A percentile compares a stretch with the other conserved stretches of the same genome.
Evolutionary conservation across 202 grass and related monocot species (phyloP).

Genomic region (Sporobolus alterniflorus): DNA sequence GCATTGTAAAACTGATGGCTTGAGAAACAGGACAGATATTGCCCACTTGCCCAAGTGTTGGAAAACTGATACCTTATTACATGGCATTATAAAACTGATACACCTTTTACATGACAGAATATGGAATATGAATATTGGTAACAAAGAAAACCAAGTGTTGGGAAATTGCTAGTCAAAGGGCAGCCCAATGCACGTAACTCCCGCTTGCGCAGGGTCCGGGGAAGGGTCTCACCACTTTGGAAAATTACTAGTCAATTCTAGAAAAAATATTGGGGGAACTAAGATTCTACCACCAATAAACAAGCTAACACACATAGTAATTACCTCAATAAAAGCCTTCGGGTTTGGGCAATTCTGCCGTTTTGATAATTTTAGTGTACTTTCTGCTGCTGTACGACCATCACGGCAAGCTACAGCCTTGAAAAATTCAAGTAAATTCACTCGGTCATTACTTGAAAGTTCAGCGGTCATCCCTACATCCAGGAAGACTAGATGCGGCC

Average conservation of each 20-base stretch:
- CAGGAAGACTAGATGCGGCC: constrained; percentile 94
- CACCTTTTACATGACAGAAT: too few relatives aligned
- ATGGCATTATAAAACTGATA: too few relatives aligned
- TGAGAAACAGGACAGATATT: background rate
- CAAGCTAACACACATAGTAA: constrained; percentile 8
- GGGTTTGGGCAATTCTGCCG: constrained; percentile 96
- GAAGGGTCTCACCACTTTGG: too few relatives aligned
- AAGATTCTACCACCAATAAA: background rate
- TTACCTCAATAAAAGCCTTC: constrained; percentile 94
- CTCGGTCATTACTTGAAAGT: constrained; percentile 85
- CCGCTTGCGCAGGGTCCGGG: too few relatives aligned
- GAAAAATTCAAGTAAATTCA: constrained; percentile 95
- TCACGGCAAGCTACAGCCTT: constrained; percentile 93
- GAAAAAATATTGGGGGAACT: background rate
- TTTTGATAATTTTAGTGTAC: constrained; percentile 85
- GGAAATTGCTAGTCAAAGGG: too few relatives aligned
- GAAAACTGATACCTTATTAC: background rate
- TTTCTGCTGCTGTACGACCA: constrained; percentile 83
- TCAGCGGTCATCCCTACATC: constrained; percentile 99
- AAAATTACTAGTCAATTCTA: background rate
- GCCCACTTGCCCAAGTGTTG: background rate
- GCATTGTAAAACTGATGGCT: background rate
- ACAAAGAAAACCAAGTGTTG: too few relatives aligned
- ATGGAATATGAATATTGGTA: too few relatives aligned
- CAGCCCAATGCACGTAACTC: too few relatives aligned